Evolutionary conservation across 2,329 filamentous ascomycete species (phyloP).

Genomic region (Calonectria henricotiae): DNA sequence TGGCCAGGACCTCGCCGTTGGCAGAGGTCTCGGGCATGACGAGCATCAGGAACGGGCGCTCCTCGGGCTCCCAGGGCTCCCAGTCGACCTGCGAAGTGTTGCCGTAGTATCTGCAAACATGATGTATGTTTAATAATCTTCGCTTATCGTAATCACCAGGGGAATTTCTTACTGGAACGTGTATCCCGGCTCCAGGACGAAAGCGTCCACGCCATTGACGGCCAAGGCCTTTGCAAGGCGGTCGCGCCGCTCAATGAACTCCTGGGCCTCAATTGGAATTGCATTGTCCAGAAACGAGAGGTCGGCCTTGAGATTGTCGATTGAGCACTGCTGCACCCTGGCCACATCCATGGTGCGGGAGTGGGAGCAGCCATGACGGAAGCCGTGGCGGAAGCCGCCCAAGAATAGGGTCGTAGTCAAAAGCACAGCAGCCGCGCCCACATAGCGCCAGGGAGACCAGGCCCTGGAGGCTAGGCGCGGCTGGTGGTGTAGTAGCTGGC

Average conservation of each 20-base stretch:
- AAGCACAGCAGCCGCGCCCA: constrained; percentile 23
- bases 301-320: constrained; percentile 66
- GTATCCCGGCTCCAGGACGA: constrained; percentile 76
- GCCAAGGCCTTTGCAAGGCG: constrained; percentile 72
- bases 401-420: constrained; percentile 26
- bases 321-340: constrained; percentile 64
- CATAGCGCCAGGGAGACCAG: constrained; percentile 25
- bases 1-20: constrained; percentile 65
- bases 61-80: constrained; percentile 78
- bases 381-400: constrained; percentile 23
- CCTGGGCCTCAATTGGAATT: constrained; percentile 64
- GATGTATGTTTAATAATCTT: neutral
- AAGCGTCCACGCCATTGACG: constrained; percentile 69
- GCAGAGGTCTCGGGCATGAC: constrained; percentile 64
- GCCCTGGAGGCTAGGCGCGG: constrained; percentile 6
- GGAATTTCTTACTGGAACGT: constrained; percentile 68
- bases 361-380: constrained; percentile 15
- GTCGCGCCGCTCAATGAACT: constrained; percentile 71
- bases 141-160: constrained; percentile 7
- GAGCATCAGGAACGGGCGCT: constrained; percentile 76
- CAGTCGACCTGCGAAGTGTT: constrained; percentile 75
- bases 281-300: constrained; percentile 69
- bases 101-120: constrained; percentile 67
- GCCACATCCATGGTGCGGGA: constrained; percentile 33
- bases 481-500: constrained; percentile 31